Conservation (phyloP, 2,329 filamentous ascomycete species). For the Calonectria fujianensis region DNA sequence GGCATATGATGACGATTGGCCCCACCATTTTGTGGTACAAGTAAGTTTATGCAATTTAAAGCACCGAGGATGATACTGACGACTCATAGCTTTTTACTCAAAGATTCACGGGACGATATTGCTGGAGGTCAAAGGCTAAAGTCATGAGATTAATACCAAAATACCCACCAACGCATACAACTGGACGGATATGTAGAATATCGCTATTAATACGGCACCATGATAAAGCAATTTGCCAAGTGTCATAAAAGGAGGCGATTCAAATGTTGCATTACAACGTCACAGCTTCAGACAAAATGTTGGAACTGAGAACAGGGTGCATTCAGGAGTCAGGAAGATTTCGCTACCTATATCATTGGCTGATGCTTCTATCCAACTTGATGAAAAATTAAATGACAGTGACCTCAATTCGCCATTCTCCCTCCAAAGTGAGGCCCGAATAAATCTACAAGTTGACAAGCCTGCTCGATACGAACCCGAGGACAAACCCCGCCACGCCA, state of each 20-base stretch:
- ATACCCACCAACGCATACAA: background rate
- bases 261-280: background rate
- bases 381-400: slow-evolving; percentile 28
- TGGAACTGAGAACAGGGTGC: background rate
- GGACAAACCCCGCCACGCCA: slow-evolving; percentile 42
- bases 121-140: slow-evolving; percentile 81
- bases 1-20: slow-evolving; percentile 94
- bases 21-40: slow-evolving; percentile 95
- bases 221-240: slow-evolving; percentile 4
- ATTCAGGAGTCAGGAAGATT: background rate
- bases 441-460: slow-evolving; percentile 39
- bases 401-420: background rate
- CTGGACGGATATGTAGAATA: slow-evolving; percentile 15
- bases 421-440: slow-evolving; percentile 9
- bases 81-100: slow-evolving; percentile 83
- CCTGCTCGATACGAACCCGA: slow-evolving; percentile 45
- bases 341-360: background rate
- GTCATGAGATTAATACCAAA: slow-evolving; percentile 60
- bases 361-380: background rate
- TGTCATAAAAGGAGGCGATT: background rate
- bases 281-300: background rate
- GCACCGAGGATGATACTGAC: slow-evolving; percentile 48
- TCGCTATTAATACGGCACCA: slow-evolving; percentile 27
- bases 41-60: slow-evolving; percentile 75
- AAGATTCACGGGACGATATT: slow-evolving; percentile 89